Conservation (phyloP, 2,329 filamentous ascomycete genomes). For the Cadophora malorum region DNA sequence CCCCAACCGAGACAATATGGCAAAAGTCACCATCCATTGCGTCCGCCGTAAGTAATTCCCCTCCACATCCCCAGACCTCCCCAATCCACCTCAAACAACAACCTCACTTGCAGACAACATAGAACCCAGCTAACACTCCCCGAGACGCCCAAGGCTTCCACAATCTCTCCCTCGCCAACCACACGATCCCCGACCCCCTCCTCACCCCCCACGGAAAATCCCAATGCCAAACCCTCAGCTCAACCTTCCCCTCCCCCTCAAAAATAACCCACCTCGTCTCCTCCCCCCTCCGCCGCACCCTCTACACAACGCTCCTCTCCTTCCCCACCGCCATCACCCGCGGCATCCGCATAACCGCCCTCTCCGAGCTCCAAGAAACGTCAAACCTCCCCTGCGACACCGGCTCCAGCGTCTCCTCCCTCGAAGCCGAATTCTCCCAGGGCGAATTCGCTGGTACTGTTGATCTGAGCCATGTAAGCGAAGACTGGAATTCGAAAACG, state of each 20-base stretch:
- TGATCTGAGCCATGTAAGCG: conserved; percentile 66
- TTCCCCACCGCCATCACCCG: conserved; percentile 64
- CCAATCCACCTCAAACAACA: neutral
- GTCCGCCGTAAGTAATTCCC: conserved; percentile 57
- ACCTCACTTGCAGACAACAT: no score
- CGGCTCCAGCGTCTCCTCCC: conserved; percentile 62
- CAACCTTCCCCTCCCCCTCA: conserved; percentile 68
- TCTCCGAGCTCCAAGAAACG: conserved; percentile 82
- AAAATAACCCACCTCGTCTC: conserved; percentile 74
- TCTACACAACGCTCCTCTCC: conserved; percentile 76
- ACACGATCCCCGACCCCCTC: conserved; percentile 75
- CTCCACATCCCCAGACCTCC: neutral
- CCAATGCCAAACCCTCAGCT: conserved; percentile 72
- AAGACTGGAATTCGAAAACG: conserved; percentile 76
- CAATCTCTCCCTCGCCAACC: conserved; percentile 75
- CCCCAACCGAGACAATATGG: conserved; percentile 25
- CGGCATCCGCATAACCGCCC: conserved; percentile 57
- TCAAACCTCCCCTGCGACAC: conserved; percentile 77
- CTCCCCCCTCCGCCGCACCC: conserved; percentile 80
- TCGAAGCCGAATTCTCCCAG: conserved; percentile 64
- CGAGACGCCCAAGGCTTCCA: conserved; percentile 77
- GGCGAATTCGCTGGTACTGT: conserved; percentile 54
- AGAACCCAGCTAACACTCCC: neutral
- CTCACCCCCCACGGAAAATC: conserved; percentile 77
- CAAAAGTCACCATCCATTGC: conserved; percentile 60